Evolutionary conservation across 495 filamentous ascomycete genomes (phyloP).

Genomic region (Cairneyella variabilis): DNA sequence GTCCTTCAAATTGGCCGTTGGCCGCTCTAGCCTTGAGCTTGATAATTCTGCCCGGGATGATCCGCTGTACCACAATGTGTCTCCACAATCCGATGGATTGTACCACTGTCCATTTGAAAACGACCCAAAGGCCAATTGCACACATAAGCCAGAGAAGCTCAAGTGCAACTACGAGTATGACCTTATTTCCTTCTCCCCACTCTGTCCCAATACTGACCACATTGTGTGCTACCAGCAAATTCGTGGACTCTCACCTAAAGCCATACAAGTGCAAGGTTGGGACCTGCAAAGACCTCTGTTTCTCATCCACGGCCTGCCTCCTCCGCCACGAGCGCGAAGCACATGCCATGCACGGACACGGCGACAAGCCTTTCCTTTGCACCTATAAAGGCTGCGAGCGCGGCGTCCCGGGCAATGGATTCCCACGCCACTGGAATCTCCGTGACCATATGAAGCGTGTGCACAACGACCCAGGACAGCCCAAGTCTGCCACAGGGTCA

Average conservation of each 20-base stretch:
- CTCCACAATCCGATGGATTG: conserved; percentile 64
- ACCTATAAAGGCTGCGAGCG: conserved; percentile 80
- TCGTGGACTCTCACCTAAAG: conserved; percentile 90
- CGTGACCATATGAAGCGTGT: conserved; percentile 93
- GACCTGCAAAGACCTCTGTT: conserved; percentile 71
- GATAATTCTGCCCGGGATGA: conserved; percentile 70
- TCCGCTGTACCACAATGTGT: conserved; percentile 69
- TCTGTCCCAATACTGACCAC: conserved; percentile 25
- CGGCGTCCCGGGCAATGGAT: conserved; percentile 73
- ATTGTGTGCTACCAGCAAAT: conserved; percentile 62
- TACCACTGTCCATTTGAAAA: conserved; percentile 81
- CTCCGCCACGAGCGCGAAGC: conserved; percentile 92
- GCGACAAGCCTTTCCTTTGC: conserved; percentile 85
- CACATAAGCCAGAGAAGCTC: conserved; percentile 81
- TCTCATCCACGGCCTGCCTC: conserved; percentile 92
- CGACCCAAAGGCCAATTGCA: conserved; percentile 61
- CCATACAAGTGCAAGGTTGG: conserved; percentile 86
- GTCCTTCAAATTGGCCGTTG: conserved; percentile 18
- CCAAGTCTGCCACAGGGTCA: conserved; percentile 20
- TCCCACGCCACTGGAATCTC: conserved; percentile 89
- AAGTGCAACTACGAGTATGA: conserved; percentile 98
- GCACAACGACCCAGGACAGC: conserved; percentile 63
- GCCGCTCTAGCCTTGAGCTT: conserved; percentile 23
- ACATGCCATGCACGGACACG: conserved; percentile 91
- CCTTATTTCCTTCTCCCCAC: conserved; percentile 12